Base-by-base conservation (phyloP, 2,329 filamentous ascomycete species). In the Fusarium piperis region DNA sequence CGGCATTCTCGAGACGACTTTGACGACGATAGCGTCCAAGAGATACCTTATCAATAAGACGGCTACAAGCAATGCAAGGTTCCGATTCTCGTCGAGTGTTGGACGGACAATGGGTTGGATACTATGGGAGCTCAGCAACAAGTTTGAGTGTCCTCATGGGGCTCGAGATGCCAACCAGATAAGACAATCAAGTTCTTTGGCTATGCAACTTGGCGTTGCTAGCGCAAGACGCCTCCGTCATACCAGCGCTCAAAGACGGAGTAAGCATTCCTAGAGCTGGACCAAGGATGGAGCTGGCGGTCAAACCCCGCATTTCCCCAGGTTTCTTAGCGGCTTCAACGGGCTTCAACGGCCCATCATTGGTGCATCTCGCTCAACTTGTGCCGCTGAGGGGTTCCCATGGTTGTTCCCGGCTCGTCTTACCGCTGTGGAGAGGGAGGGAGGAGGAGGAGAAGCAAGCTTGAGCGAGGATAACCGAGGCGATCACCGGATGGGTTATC, bases 301-400 rank as follows among this genome's bases (percentile, higher is more conserved):
- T 36, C 44, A 62, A 55, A 66, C 71, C 74, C 74, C 74, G 68
- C 72, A 75, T 77, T 77, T 76, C 73, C 74, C 75, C 75, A 74
- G 75, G 61, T 76, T 75, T 65, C 55, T 32, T 11, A 3, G 46
- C 26, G 35, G 16, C n/a, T n/a, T 58, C 36, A 28, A 38, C 20
- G 55, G 13, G 20, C 28, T 20, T 58, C 36, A 26, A 38, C 32
- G 55, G 15, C 15, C 18, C n/a, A 3, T 65, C 26, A 75, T 75
- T 76, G 67, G 74, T 8, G 20, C 20, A 57, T 38, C 58, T 48
- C 44, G 3, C 26, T 48, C 44, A 3, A 30, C 26, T 28, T 38
- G 35, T 56, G 41, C 70, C 61, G 57, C 62, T 68, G 72, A 70
- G 74, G 73, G 74, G 63, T 62, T 64, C 58, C 53, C 53, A n/a